These are phyloP conservation scores for Spergularia marina DNA, from an alignment of 148 eudicot genomes.

Conservation along the genomic window DNA sequence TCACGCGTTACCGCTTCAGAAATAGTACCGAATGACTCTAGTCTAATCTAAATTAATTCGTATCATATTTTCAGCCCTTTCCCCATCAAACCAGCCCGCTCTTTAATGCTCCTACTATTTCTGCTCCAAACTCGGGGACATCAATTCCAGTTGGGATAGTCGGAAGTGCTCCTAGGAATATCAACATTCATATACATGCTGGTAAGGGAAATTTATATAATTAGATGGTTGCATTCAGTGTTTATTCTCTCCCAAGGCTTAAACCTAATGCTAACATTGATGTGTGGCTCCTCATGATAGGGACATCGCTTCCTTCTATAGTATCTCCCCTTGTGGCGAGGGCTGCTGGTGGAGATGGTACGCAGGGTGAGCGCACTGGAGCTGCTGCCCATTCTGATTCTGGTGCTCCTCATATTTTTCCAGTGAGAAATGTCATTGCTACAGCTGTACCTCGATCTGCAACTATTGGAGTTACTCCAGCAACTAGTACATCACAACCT, in stretches of 20 bases:
- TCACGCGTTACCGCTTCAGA: neutral
- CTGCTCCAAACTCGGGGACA: constrained; percentile 42
- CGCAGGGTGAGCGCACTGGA: constrained; percentile 44
- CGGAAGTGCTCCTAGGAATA: constrained; percentile 67
- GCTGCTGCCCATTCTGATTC: constrained; percentile 41
- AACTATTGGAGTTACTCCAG: constrained; percentile 39
- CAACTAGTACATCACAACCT: constrained; percentile 42
- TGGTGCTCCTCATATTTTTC: constrained; percentile 38
- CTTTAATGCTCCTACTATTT: constrained; percentile 48
- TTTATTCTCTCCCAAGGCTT: neutral
- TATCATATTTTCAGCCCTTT: constrained; percentile 64
- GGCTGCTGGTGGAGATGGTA: constrained; percentile 53
- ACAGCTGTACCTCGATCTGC: constrained; percentile 50
- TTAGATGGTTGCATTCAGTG: neutral
- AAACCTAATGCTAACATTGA: constrained; percentile 4
- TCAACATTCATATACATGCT: constrained; percentile 91
- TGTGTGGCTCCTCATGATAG: constrained; percentile 25
- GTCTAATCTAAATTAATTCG: neutral
- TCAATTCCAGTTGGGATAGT: constrained; percentile 60
- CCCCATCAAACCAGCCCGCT: constrained; percentile 78
- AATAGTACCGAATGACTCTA: no score
- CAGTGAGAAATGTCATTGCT: constrained; percentile 50
- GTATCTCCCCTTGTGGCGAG: constrained; percentile 64
- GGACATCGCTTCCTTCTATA: constrained; percentile 41
- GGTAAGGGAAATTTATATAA: constrained; percentile 42